Evolutionary conservation across 345 rosid genomes (phyloP), one percentile per base, ranked within the genome.

Genomic region (Citrus sp.): DNA sequence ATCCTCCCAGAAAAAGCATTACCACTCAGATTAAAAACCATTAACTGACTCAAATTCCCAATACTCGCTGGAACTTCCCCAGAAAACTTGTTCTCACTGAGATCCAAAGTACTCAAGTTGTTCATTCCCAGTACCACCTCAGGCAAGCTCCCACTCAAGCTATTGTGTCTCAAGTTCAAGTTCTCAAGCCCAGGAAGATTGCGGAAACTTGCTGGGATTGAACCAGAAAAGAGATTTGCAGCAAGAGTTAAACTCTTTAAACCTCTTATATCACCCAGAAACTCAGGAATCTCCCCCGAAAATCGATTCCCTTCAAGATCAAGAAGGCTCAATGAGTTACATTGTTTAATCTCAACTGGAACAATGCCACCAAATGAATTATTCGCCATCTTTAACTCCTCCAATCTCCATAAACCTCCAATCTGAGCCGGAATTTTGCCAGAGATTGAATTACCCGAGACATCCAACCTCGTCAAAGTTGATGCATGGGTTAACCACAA

Each of bases 221-320:
- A 87, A 63, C 98, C 98, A 0, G 91, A 88, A 73, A 96, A 92
- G 37, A 69, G 76, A 79, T 96, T 96, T 38, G 88, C 85, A 2
- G 93, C 92, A 7, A 96, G 82, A 59, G 89, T 89, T 27, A 96
- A 72, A 70, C 85, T 82, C 84, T 73, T 90, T 75, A 96, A 85
- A 49, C 87, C 90, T 30, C 81, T 83, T 75, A 96, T 80, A 51
- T 82, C 84, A 32, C 92, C 91, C 18, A 92, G 56, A 77, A 91
- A 89, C n/a, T 73, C 84, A 1, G 97, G 99, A 72, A 96, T 84
- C 76, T 79, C 76, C 27, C 98, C 94, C 9, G 87, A 74, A 62
- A 96, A 85, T 24, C 75, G 62, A 74, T 94, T 96, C 59, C 96
- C 95, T 80, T 88, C 90, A 22, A 94, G 87, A 83, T 91, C 92